Evolutionary conservation across 768 basidiomycete genomes (phyloP), one percentile per base, ranked within the genome.

Genomic region (Kwoniella sp.): DNA sequence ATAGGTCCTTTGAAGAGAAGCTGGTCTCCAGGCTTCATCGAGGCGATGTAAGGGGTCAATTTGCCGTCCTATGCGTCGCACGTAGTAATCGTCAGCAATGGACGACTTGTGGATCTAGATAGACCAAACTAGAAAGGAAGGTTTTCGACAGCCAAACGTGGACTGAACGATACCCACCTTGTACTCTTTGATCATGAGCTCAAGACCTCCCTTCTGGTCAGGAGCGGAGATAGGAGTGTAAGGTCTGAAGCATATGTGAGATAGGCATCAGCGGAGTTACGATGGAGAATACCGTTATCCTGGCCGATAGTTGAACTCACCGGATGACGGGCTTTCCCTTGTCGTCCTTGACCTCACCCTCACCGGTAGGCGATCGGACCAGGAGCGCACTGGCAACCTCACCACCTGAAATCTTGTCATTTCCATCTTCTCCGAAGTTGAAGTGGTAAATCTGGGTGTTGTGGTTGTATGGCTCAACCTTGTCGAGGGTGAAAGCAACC

Each of bases 1-100:
- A 96, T 86, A 17, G 96, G 96, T 10, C 92, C 96, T 83, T 98
- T 98, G 81, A 99, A 85, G 10, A 86, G 80, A 53, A 98, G 84
- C 52, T 84, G 86, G 46, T 71, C 52, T 29, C 96, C 96, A 40
- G 86, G 86, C 83, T 84, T 89, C 69, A 98, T 83, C 10, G 83
- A 80, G 74, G 88, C 86, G 72, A 99, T 89, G 80, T 92, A 77
- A 73, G 90, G 88, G 44, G 91, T 92, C 72, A 90, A 86, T 70
- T 89, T 87, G 58, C 93, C 93, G 1, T 82, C 85, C 47, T 92
- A 88, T 69, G 89, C 88, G 27, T n/a, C n/a, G n/a, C n/a, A n/a
- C n/a, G n/a, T n/a, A n/a, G n/a, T n/a, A n/a, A n/a, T n/a, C n/a
- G n/a, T n/a, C n/a, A n/a, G n/a, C n/a, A n/a, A n/a, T n/a, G n/a